These are phyloP conservation scores for Jatropha podagrica DNA, from an alignment of 441 rosid species.

Conservation along the genomic window DNA sequence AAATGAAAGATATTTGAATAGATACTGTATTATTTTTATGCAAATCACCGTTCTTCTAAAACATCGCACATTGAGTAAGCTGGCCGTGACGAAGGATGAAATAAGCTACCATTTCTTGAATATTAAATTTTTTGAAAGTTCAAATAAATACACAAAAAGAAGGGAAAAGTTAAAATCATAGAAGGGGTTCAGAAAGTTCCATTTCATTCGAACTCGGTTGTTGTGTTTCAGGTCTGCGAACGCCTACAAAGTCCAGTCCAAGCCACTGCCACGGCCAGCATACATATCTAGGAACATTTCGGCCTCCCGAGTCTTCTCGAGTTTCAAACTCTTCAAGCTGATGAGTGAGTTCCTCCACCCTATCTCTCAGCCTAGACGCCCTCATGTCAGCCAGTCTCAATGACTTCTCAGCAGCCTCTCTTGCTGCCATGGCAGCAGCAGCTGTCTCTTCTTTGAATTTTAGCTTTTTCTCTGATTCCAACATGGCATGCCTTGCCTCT, in stretches of 20 bases:
- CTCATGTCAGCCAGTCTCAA: slow-evolving; percentile 79
- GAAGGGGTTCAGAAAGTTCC: slow-evolving; percentile 95
- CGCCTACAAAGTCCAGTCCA: slow-evolving; percentile 81
- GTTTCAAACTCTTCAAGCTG: slow-evolving; percentile 80
- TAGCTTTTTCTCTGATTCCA: slow-evolving; percentile 80
- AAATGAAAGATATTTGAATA: not conserved
- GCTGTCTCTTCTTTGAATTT: slow-evolving; percentile 95
- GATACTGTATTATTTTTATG: slow-evolving; percentile 5
- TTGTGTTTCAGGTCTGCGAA: slow-evolving; percentile 44
- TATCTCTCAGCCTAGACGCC: slow-evolving; percentile 78
- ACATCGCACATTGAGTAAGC: slow-evolving; percentile 3
- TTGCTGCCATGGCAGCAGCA: slow-evolving; percentile 91
- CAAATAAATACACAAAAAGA: slow-evolving; percentile 25
- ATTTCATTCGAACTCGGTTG: slow-evolving; percentile 72
- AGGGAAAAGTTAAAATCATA: slow-evolving; percentile 37
- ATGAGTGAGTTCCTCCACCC: slow-evolving; percentile 77
- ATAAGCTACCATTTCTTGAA: slow-evolving; percentile 22
- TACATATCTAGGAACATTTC: slow-evolving; percentile 58
- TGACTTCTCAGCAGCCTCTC: slow-evolving; percentile 95
- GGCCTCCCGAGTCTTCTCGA: slow-evolving; percentile 53
- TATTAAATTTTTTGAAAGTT: slow-evolving; percentile 18
- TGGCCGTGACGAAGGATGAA: slow-evolving; percentile 20
- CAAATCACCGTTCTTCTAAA: not conserved
- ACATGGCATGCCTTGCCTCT: slow-evolving; percentile 67
- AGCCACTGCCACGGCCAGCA: slow-evolving; percentile 99